Evolutionary conservation across 371 early-diverging fungal genomes (phyloP), one percentile per base, ranked within the genome.

Genomic region (Parasitella parasitica): DNA sequence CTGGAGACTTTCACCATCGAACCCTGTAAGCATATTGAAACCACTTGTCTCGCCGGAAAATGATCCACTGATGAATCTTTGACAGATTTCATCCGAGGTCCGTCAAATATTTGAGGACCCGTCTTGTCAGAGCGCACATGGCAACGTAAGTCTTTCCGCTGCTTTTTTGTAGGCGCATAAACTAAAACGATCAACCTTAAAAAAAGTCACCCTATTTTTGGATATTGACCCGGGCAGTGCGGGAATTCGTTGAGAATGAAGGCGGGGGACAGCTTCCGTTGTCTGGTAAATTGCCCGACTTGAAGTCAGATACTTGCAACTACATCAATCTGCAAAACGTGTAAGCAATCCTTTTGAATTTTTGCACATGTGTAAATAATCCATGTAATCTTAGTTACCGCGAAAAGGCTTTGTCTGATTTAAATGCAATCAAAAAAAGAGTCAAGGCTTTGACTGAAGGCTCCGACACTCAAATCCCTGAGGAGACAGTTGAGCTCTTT

Each of bases 221-320:
- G 98, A 79, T 95, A 22, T 69, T 95, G 49, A 81, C 85, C 0
- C 72, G 84, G 27, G 96, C 96, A 0, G 77, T 95, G 20, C 74
- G 84, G 30, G 86, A 89, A 26, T 98, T 96, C 75, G 84, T 92
- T 4, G 80, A 76, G 27, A 83, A 90, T 26, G 87, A 89, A 68
- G 92, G 95, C 4, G 65, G 69, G 16, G 90, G 90, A 1, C 77
- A 75, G 34, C 83, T 98, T 30, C 98, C 98, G 0, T 71, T 95
- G 7, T 80, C 91, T 0, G 98, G 97, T 4, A 76, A 82, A 32
- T 81, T 98, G 6, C 97, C 97, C 0, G 98, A 98, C 75, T 97
- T 98, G 97, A 95, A 97, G 71, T 83, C 98, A 0, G 94, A 96
- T 66, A 97, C 97, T 2, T 75, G 77, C 20, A 85, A 89, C 38